A percentile compares a stretch with the other conserved stretches of the same genome.
Evolutionary conservation across 2,329 filamentous ascomycete species (phyloP).

Genomic region (Diplodia seriata): DNA sequence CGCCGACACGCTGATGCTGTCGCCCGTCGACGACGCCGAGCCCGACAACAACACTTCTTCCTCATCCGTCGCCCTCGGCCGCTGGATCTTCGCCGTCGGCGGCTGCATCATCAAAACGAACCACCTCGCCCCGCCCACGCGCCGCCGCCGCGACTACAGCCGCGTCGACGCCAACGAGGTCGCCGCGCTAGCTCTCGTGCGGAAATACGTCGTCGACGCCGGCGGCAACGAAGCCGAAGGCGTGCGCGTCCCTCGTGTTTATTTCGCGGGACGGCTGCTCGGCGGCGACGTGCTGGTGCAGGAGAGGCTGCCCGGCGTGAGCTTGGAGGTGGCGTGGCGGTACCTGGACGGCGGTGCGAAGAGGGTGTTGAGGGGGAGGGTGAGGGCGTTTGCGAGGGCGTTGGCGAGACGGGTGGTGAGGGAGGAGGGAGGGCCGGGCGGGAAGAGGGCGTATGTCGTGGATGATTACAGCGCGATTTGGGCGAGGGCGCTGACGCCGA

Average conservation of each 20-base stretch:
- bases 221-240: slow-evolving; percentile 35
- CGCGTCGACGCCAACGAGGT: slow-evolving; percentile 53
- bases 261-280: slow-evolving; percentile 33
- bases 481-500: slow-evolving; percentile 21
- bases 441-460: slow-evolving; percentile 12
- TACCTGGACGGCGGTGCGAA: slow-evolving; percentile 47
- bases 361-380: slow-evolving; percentile 47
- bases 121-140: slow-evolving; percentile 31
- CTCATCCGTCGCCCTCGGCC: slow-evolving; percentile 6
- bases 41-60: too few species aligned
- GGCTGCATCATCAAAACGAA: slow-evolving; percentile 34
- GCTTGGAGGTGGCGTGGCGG: slow-evolving; percentile 47
- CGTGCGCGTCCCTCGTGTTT: slow-evolving; percentile 42
- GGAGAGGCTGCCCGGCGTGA: slow-evolving; percentile 50
- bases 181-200: slow-evolving; percentile 45
- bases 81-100: slow-evolving; percentile 35
- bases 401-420: not conserved
- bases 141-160: slow-evolving; percentile 45
- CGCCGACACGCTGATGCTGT: slow-evolving; percentile 31
- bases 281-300: slow-evolving; percentile 49
- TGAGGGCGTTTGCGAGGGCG: slow-evolving; percentile 35
- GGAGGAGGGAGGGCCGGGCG: not conserved
- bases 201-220: slow-evolving; percentile 25
- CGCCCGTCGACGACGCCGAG: slow-evolving; percentile 18
- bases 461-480: slow-evolving; percentile 27